Percentiles rank a stretch among this genome's conserved stretches.
Evolutionary conservation across 768 basidiomycete genomes (phyloP).

Genomic region (Russula sp.): DNA sequence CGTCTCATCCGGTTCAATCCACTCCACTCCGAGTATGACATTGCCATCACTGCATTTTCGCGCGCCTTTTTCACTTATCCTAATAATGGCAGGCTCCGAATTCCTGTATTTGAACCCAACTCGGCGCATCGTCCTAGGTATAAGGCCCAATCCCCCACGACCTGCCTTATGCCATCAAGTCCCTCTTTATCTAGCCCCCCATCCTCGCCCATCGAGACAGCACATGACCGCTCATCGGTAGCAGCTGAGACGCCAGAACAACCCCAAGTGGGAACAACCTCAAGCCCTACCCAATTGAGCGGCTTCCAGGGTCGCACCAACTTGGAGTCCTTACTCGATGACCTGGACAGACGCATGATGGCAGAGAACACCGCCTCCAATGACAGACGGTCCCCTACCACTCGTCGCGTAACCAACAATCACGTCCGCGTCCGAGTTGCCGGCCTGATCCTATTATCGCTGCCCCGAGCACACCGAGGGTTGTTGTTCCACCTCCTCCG

Average conservation of each 20-base stretch:
- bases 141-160: background rate
- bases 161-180: slow-evolving; percentile 5
- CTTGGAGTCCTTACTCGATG: slow-evolving; percentile 11
- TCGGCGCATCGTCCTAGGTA: background rate
- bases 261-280: slow-evolving; percentile 3
- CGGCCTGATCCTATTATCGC: background rate
- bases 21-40: background rate
- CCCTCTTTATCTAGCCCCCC: background rate
- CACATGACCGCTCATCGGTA: slow-evolving; percentile 2
- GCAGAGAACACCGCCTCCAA: slow-evolving; percentile 7
- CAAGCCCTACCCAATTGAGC: background rate
- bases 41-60: no score
- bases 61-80: background rate
- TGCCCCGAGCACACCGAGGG: background rate
- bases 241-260: slow-evolving; percentile 14
- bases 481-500: slow-evolving; percentile 1
- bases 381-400: background rate
- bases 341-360: slow-evolving; percentile 12
- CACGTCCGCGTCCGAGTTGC: background rate
- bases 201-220: background rate
- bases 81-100: background rate
- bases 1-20: background rate
- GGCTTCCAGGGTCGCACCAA: background rate
- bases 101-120: background rate
- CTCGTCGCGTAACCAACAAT: background rate